Conservation (phyloP, 2,329 filamentous ascomycete species). For the Esteya vermicola region DNA sequence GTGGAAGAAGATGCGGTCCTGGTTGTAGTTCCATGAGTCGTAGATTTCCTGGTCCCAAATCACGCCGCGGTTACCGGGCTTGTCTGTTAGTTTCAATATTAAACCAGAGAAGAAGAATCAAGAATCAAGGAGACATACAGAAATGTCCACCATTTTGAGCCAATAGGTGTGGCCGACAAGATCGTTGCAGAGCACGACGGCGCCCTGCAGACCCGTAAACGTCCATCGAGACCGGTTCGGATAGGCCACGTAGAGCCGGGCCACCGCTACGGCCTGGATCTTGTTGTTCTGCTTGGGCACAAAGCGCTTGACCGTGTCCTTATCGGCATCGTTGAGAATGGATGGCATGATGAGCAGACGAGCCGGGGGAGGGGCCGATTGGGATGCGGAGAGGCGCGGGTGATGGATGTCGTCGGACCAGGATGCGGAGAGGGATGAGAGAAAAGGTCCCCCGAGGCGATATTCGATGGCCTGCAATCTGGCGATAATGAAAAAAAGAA, state of each 20-base stretch:
- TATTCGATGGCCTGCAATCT: neutral
- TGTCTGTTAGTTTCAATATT: slow-evolving; percentile 13
- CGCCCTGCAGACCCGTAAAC: slow-evolving; percentile 86
- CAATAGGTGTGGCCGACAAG: slow-evolving; percentile 91
- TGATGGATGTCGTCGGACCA: neutral
- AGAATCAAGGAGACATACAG: slow-evolving; percentile 39
- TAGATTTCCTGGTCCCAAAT: slow-evolving; percentile 98
- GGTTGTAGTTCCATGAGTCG: slow-evolving; percentile 87
- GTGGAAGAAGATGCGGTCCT: slow-evolving; percentile 95
- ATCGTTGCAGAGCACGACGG: slow-evolving; percentile 83
- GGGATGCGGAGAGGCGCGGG: neutral
- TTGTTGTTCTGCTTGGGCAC: slow-evolving; percentile 94
- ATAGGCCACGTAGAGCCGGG: slow-evolving; percentile 83
- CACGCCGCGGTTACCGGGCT: slow-evolving; percentile 69
- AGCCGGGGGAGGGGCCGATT: neutral
- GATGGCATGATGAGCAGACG: slow-evolving; percentile 33
- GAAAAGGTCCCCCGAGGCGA: too few species aligned
- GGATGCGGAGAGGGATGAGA: too few species aligned
- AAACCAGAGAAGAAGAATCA: neutral
- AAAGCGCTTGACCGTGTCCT: slow-evolving; percentile 87
- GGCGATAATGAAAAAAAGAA: neutral
- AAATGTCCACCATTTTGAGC: slow-evolving; percentile 95
- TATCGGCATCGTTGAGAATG: slow-evolving; percentile 81
- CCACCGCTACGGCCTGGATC: slow-evolving; percentile 90
- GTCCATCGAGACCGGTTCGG: slow-evolving; percentile 80